Evolutionary conservation across 257 asterid species (phyloP).

Genomic region (Solanum tacnaense): DNA sequence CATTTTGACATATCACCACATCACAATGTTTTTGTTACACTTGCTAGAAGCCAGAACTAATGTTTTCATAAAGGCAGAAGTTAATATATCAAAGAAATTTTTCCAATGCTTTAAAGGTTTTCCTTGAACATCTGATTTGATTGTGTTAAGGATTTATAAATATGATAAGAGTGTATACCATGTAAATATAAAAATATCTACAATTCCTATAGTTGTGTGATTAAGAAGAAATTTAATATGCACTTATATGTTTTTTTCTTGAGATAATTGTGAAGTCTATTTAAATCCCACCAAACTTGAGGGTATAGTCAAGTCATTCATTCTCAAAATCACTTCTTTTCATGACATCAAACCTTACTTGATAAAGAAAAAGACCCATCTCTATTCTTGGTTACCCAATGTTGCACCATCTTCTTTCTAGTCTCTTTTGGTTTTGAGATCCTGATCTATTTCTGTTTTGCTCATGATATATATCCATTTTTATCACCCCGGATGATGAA

Average conservation of each 20-base stretch:
- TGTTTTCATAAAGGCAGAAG: not conserved
- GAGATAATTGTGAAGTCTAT: not conserved
- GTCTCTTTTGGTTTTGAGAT: not conserved
- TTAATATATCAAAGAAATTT: not conserved
- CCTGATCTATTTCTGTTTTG: not conserved
- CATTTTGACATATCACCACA: not conserved
- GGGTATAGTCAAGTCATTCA: not conserved
- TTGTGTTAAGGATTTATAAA: not conserved
- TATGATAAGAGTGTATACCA: not conserved
- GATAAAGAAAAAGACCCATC: not conserved
- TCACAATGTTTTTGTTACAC: not conserved
- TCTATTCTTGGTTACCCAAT: not conserved
- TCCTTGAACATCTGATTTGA: not conserved
- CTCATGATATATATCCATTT: not conserved
- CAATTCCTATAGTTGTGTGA: not conserved
- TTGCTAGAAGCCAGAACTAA: not conserved
- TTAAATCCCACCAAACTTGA: not conserved
- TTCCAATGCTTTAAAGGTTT: not conserved
- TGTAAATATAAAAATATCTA: not conserved
- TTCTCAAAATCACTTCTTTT: not conserved
- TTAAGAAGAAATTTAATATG: not conserved
- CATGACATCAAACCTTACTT: not conserved
- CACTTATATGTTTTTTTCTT: not conserved
- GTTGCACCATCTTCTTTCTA: not conserved
- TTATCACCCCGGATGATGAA: not conserved